Percentiles rank a stretch among this genome's conserved stretches.
Conservation (phyloP, 2,329 filamentous ascomycete genomes). For the Paracoccidioides brasiliensis region DNA sequence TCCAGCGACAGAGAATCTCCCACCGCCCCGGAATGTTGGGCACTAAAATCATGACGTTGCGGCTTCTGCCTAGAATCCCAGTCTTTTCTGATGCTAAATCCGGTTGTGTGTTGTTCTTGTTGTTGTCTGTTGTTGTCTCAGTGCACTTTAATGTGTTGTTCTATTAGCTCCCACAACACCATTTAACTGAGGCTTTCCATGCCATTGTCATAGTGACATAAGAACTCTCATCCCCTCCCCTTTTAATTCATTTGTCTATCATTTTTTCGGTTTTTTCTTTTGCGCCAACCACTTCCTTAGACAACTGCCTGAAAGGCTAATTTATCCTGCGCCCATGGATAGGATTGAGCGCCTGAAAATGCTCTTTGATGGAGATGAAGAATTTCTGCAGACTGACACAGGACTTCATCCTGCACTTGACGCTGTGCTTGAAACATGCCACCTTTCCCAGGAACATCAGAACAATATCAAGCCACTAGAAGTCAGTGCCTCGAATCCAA, state of each 20-base stretch:
- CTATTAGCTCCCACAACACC: no score
- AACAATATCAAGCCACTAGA: neutral
- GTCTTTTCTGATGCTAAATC: no score
- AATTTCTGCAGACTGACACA: slow-evolving; percentile 12
- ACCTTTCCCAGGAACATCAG: neutral
- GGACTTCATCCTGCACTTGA: slow-evolving; percentile 2
- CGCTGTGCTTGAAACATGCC: neutral
- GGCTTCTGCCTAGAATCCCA: no score
- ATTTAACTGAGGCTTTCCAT: no score
- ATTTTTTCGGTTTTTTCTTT: neutral
- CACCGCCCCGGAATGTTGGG: no score
- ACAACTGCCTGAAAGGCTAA: neutral
- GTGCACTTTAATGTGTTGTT: no score
- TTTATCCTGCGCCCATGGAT: slow-evolving; percentile 12
- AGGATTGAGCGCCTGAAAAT: slow-evolving; percentile 16
- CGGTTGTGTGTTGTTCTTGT: no score
- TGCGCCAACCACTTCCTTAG: neutral
- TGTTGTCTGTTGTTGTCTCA: no score
- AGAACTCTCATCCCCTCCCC: neutral
- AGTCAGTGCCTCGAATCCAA: neutral
- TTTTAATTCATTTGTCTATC: neutral
- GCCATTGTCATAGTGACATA: no score
- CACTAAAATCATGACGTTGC: no score
- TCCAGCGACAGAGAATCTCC: no score
- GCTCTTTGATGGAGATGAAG: slow-evolving; percentile 17